A percentile compares a stretch with the other conserved stretches of the same genome.
Evolutionary conservation across 306 rosid genomes (phyloP).

Genomic region (Sphenostylis stenocarpa): DNA sequence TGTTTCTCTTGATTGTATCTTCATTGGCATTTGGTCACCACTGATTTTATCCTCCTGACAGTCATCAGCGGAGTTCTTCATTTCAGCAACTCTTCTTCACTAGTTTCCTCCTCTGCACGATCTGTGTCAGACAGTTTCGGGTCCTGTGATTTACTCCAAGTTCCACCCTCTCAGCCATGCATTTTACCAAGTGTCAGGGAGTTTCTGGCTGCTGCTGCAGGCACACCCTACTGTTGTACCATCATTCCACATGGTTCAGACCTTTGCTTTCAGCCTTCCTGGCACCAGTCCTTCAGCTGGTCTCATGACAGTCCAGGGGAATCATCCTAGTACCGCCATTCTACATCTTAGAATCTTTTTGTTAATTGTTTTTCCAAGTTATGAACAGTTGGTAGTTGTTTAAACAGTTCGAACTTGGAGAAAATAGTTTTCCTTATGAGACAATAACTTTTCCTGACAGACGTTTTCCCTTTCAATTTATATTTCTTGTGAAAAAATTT

Average conservation of each 20-base stretch:
- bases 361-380: not conserved
- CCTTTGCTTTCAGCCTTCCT: not conserved
- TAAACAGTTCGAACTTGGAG: not conserved
- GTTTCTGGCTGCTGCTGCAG: not conserved
- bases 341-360: not conserved
- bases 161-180: not conserved
- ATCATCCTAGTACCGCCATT: not conserved
- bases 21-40: not conserved
- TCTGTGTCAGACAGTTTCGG: not conserved
- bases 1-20: not conserved
- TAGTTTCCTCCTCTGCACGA: not conserved
- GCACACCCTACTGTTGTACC: not conserved
- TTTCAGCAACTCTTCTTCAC: not conserved
- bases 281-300: not conserved
- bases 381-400: not conserved
- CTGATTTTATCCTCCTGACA: not conserved
- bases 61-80: not conserved
- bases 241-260: not conserved
- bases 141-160: too few relatives aligned
- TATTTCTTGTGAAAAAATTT: not conserved
- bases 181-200: not conserved
- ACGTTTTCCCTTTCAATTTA: not conserved
- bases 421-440: not conserved
- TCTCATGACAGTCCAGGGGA: not conserved
- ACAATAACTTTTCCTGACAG: not conserved